Percentiles rank a stretch among this genome's conserved stretches.
Evolutionary conservation across 148 eudicot genomes (phyloP).

Genomic region (Beta vulgaris): DNA sequence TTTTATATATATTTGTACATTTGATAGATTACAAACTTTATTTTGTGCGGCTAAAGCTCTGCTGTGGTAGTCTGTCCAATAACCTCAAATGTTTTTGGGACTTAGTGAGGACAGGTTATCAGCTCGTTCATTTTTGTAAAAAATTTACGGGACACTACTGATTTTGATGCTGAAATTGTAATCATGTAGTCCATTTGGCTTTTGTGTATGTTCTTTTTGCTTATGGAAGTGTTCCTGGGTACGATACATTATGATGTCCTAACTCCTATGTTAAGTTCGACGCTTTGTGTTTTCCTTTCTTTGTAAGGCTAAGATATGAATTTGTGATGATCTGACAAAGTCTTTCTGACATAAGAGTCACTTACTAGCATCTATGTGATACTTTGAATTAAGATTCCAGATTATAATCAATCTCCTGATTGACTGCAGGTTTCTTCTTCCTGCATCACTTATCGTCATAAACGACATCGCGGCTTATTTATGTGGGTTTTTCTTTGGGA

Average conservation of each 20-base stretch:
- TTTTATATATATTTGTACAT: too few species aligned
- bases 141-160: too few species aligned
- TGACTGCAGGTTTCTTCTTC: conserved; percentile 92
- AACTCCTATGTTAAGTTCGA: not conserved
- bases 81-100: too few species aligned
- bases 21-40: too few species aligned
- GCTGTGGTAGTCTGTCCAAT: too few species aligned
- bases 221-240: not conserved
- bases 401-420: not conserved
- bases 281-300: not conserved
- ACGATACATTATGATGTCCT: not conserved
- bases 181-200: too few species aligned
- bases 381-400: not conserved
- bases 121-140: too few species aligned
- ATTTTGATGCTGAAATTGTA: too few species aligned
- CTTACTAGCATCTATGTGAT: conserved; percentile 2
- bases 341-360: not conserved
- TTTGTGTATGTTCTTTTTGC: not conserved
- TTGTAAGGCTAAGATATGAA: not conserved
- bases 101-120: too few species aligned
- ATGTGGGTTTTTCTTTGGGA: conserved; percentile 95
- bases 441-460: conserved; percentile 93
- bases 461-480: conserved; percentile 95
- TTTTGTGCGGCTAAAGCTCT: too few species aligned
- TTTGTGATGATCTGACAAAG: not conserved